Evolutionary conservation across 2,329 filamentous ascomycete genomes (phyloP), one percentile per base, ranked within the genome.

Genomic region (Penicillium paneum): DNA sequence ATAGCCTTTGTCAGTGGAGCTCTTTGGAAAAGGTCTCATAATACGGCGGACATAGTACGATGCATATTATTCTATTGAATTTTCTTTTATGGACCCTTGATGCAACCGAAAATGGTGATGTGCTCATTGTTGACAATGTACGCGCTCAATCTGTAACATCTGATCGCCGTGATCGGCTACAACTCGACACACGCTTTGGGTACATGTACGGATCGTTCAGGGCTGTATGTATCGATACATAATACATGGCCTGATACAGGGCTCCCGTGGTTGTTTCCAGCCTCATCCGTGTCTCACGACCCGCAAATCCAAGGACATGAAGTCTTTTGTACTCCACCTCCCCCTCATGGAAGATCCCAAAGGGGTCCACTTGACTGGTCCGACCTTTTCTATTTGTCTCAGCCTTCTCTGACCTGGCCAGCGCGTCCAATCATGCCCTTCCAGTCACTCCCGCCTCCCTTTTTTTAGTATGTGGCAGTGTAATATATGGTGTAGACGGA

Each of bases 401-500:
- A 40, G 50, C 19, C 4, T 24, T 35, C 24, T 36, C 28, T 35
- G 42, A 44, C 28, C 29, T 49, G 28, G 31, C n/a, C 39, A 21
- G n/a, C 26, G 19, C 11, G 12, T 35, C 50, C 50, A 53, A 53
- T 53, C 50, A 52, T 15, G 2, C 10, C 7, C 4, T 2, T n/a
- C 12, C 21, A 21, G 39, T 32, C 38, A 53, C 35, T 38, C 52
- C 52, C 52, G 46, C 46, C 46, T 54, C 52, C 52, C 38, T 35
- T 29, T 54, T 54, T 50, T 54, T 47, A 47, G 36, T 48, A 35
- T 47, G 28, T 47, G 28, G 42, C 42, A 46, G 49, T 47, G 42
- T 48, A 44, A 39, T 39, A 21, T 39, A 39, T 24, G 21, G 6
- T 24, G 6, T 24, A n/a, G n/a, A 24, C 21, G 21, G 21, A 24